Evolutionary conservation across 225 moss, liverwort and hornwort species (phyloP).

Genomic region (Antitrichia curtipendula): DNA sequence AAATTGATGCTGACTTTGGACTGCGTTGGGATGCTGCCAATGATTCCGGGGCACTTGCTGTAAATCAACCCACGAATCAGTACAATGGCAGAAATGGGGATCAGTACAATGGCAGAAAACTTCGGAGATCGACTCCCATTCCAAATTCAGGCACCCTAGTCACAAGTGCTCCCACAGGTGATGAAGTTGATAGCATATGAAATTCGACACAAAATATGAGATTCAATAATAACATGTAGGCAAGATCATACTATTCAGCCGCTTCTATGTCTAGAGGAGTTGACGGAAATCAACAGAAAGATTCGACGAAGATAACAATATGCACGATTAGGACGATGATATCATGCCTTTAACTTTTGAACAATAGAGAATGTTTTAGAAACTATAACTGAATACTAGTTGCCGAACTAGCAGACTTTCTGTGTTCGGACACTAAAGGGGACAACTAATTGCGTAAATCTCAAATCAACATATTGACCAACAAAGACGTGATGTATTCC

Average conservation of each 20-base stretch:
- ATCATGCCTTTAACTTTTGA: background rate
- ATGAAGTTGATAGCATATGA: background rate
- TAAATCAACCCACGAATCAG: background rate
- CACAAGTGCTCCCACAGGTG: background rate
- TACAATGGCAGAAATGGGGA: background rate
- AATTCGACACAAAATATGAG: background rate
- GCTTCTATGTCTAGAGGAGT: background rate
- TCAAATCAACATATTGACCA: background rate
- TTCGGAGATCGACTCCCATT: background rate
- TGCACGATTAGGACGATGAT: background rate
- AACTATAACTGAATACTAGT: background rate
- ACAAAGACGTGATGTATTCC: background rate
- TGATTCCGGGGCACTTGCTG: background rate
- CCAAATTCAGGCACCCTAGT: background rate
- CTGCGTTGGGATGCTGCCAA: background rate
- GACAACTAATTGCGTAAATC: background rate
- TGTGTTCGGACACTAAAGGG: background rate
- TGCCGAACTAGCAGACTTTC: background rate
- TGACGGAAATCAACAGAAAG: background rate
- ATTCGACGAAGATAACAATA: background rate
- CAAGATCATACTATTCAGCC: background rate
- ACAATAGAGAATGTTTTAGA: background rate
- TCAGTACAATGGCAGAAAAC: background rate
- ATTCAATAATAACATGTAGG: background rate
- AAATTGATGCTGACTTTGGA: background rate